phyloP scores from a whole-genome alignment of 257 asterid species.

The Datura wrightii region DNA sequence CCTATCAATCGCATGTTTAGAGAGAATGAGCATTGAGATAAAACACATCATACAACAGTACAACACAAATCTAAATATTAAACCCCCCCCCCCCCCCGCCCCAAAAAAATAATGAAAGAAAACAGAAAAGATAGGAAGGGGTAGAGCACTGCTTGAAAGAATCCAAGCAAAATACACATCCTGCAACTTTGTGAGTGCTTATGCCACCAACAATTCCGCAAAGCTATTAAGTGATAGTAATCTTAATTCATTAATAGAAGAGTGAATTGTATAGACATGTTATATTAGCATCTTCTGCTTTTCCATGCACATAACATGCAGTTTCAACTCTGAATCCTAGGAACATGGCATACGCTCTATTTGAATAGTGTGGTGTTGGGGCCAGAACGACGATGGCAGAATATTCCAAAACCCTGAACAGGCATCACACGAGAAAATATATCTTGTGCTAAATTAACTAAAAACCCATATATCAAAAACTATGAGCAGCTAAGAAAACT shows the following conservation, averaged over 20 bases:
- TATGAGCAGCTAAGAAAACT: background rate
- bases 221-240: background rate
- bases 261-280: background rate
- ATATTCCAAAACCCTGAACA: background rate
- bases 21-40: background rate
- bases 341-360: background rate
- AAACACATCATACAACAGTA: background rate
- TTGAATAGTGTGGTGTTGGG: background rate
- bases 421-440: background rate
- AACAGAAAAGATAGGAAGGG: background rate
- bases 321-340: background rate
- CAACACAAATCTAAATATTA: background rate
- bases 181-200: background rate
- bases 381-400: background rate
- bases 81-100: background rate
- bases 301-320: background rate
- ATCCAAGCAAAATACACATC: background rate
- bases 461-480: background rate
- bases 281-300: background rate
- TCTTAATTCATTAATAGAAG: background rate
- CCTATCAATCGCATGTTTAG: conserved; percentile 33
- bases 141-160: background rate
- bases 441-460: background rate
- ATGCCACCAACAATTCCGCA: background rate
- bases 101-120: background rate